Base-by-base conservation (phyloP, 2,329 filamentous ascomycete genomes). In the Trichocomaceae sp. region DNA sequence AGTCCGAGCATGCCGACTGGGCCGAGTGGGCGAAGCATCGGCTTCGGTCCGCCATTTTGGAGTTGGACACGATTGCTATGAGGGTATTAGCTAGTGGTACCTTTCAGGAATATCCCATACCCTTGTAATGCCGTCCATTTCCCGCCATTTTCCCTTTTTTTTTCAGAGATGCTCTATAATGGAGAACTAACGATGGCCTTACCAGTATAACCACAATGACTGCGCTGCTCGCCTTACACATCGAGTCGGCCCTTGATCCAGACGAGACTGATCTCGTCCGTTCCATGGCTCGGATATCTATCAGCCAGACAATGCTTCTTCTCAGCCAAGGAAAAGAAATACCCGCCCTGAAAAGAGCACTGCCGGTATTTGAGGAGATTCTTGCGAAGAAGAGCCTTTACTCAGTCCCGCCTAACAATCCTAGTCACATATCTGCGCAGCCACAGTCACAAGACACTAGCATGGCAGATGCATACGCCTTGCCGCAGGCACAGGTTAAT, bases 381-480 rank as follows among this genome's bases (percentile, higher is more conserved):
- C 17, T 45, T 12, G 17, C n/a, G 3, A 45, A 45, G 41, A 45
- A 45, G 3, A 45, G 19, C 19, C n/a, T 45, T 9, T 19, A 23
- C 41, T 45, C 13, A 12, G 41, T 45, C 12, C 20, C 17, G 20
- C 41, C 41, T 3, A 45, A 20, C 41, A 23, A 8, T 37, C 33
- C 8, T 10, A 10, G 33, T 37, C 33, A 37, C 3, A 10, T 67
- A 26, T 7, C 23, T 26, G 23, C 23, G 23, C 23, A 26, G 23
- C 7, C 23, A 7, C 23, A 26, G 23, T 26, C 23, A 26, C n/a
- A n/a, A n/a, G n/a, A n/a, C n/a, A n/a, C n/a, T n/a, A n/a, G n/a
- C n/a, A 26, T 26, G 23, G 23, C 23, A 26, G 23, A 26, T 26
- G 23, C 23, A 7, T 26, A 26, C 7, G 23, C 23, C 7, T 26